Evolutionary conservation across 805 yeast species (phyloP), one percentile per base, ranked within the genome.

Genomic region (Candida hungchunana): DNA sequence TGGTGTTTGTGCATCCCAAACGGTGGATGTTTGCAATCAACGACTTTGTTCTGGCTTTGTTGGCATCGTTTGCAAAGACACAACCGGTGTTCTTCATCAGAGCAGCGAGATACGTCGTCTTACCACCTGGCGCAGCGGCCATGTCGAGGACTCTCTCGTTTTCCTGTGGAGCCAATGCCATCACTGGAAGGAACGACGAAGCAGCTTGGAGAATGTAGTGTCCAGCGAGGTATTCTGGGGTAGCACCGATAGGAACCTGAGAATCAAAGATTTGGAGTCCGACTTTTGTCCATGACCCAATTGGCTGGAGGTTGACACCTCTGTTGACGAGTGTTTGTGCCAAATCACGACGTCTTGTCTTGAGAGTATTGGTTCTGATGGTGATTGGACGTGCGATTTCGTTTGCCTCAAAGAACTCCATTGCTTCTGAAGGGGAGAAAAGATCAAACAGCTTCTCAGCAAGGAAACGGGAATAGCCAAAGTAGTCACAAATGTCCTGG

Each of bases 51-150:
- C 99, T 82, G 17, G 95, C 85, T 60, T 90, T 93, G 68, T 88
- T 93, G 39, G 96, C 81, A 66, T 93, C 99, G 62, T 93, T 93
- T 36, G 99, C 99, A 60, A 93, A 89, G 16, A 93, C 85, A 61
- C 90, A 79, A 18, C 99, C 99, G 1, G 98, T 93, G 63, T 93
- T 93, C 59, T 93, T 93, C 97, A 93, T 93, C 66, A 90, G 63
- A 1, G 99, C 97, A 24, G 95, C 78, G 35, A 90, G 77, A 59
- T 87, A 89, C 2, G 98, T 90, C 15, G 97, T 87, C 59, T 90
- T 90, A 64, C 98, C 98, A 68, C 98, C 98, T 47, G 98, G 98
- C 19, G 98, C 97, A 42, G 98, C 95, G 31, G 98, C 97, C 99
- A 93, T 93, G 66, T 93, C 99, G 45, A 93, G 69, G 26, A 93